phyloP scores from a whole-genome alignment of 768 basidiomycete genomes.

The Asterophora parasitica region DNA sequence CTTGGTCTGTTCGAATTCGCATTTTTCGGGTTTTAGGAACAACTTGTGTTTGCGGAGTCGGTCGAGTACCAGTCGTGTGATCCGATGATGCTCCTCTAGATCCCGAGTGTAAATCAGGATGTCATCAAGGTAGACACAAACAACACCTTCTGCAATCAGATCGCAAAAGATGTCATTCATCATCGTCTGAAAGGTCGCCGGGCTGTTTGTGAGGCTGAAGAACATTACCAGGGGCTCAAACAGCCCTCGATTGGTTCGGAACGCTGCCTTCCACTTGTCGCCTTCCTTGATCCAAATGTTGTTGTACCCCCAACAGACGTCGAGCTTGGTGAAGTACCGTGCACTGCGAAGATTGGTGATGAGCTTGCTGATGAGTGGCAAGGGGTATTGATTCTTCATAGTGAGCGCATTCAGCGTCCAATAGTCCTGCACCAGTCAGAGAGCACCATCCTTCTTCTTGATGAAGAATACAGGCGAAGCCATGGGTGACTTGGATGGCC shows the following conservation, averaged over 20 bases:
- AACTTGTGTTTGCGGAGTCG: too few species aligned
- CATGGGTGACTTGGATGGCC: slow-evolving; percentile 21
- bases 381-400: slow-evolving; percentile 26
- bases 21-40: too few species aligned
- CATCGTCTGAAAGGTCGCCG: slow-evolving; percentile 26
- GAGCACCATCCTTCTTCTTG: slow-evolving; percentile 20
- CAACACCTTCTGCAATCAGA: too few species aligned
- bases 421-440: slow-evolving; percentile 27
- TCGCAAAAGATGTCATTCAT: slow-evolving; percentile 24
- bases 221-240: slow-evolving; percentile 38
- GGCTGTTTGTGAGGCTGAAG: slow-evolving; percentile 32
- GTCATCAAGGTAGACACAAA: too few species aligned
- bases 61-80: too few species aligned
- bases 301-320: slow-evolving; percentile 36
- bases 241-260: slow-evolving; percentile 28
- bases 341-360: slow-evolving; percentile 21
- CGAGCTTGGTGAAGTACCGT: slow-evolving; percentile 29
- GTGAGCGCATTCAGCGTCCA: slow-evolving; percentile 26
- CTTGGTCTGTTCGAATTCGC: too few species aligned
- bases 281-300: slow-evolving; percentile 31
- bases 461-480: slow-evolving; percentile 23
- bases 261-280: slow-evolving; percentile 37
- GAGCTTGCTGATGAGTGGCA: slow-evolving; percentile 26
- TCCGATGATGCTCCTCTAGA: too few species aligned
- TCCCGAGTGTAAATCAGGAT: too few species aligned